A percentile compares a stretch with the other conserved stretches of the same genome.
These are phyloP conservation scores for Dryas octopetala DNA, from an alignment of 306 rosid species.

Conservation along the genomic window DNA sequence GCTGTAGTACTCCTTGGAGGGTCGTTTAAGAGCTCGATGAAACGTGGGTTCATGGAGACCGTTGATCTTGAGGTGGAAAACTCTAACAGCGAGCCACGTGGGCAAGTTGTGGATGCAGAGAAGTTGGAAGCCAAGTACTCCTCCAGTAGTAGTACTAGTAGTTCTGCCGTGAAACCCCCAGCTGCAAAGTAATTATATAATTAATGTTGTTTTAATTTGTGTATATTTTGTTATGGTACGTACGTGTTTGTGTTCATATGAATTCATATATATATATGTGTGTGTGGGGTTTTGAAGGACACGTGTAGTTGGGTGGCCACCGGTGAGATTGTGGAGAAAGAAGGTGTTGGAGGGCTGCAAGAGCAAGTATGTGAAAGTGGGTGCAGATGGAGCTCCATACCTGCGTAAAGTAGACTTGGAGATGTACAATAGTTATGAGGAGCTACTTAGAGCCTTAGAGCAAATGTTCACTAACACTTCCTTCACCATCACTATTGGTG, in stretches of 20 bases:
- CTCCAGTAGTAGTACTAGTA: background rate
- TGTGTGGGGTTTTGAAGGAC: conserved; percentile 3
- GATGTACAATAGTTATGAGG: conserved; percentile 18
- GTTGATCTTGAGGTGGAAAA: conserved; percentile 13
- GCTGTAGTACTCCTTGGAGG: background rate
- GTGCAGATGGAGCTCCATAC: conserved; percentile 34
- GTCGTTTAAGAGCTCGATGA: conserved; percentile 4
- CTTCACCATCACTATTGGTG: conserved; percentile 21
- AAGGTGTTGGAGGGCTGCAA: conserved; percentile 17
- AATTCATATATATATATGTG: background rate
- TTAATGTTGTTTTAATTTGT: background rate
- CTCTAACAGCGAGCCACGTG: background rate
- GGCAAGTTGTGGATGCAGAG: background rate
- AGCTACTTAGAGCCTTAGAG: conserved; percentile 27
- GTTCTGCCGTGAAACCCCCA: conserved; percentile 10
- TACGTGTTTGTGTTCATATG: background rate
- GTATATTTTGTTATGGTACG: background rate
- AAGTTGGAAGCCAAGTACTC: background rate
- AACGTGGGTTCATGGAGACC: conserved; percentile 27
- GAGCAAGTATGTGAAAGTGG: conserved; percentile 31
- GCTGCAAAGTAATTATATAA: conserved; percentile 16
- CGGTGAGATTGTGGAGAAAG: conserved; percentile 31
- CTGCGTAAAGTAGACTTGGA: conserved; percentile 32
- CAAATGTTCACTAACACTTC: conserved; percentile 13
- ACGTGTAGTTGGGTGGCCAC: conserved; percentile 35